A percentile compares a stretch with the other conserved stretches of the same genome.
Evolutionary conservation across 163 green algal genomes (phyloP).

Genomic region (Prototheca cutis): DNA sequence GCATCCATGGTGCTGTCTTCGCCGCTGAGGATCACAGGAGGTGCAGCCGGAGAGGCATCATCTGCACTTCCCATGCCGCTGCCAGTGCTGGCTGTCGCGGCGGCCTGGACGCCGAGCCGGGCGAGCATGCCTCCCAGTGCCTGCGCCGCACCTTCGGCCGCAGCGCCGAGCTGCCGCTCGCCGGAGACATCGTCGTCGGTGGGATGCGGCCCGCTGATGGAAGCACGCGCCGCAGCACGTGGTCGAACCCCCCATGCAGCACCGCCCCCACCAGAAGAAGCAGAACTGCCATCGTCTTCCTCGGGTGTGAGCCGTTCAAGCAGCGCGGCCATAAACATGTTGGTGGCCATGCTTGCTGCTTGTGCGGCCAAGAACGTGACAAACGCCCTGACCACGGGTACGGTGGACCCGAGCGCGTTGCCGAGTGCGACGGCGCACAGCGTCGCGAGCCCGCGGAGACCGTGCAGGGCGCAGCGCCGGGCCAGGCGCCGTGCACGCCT

Average conservation of each 20-base stretch:
- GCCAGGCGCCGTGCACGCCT: constrained; percentile 1
- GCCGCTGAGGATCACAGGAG: too few relatives aligned
- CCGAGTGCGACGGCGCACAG: constrained; percentile 7
- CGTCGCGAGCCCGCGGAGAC: constrained; percentile 3
- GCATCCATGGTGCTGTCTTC: too few relatives aligned
- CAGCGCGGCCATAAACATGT: constrained; percentile 11
- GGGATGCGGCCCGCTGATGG: neutral
- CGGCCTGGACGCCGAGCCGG: neutral
- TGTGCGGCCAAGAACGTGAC: constrained; percentile 15
- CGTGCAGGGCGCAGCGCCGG: constrained; percentile 17
- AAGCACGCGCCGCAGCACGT: too few relatives aligned
- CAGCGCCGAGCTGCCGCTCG: neutral
- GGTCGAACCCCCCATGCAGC: too few relatives aligned
- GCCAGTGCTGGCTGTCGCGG: too few relatives aligned
- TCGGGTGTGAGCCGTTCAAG: constrained; percentile 8
- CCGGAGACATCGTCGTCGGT: neutral
- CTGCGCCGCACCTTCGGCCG: neutral
- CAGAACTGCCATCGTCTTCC: too few relatives aligned
- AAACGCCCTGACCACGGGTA: constrained; percentile 3
- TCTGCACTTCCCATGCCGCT: too few relatives aligned
- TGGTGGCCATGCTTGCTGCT: neutral
- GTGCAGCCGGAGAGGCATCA: too few relatives aligned
- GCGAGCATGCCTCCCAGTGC: neutral
- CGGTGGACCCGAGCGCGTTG: constrained; percentile 19
- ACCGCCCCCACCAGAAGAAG: too few relatives aligned